Evolutionary conservation across 2,329 filamentous ascomycete genomes (phyloP), one percentile per base, ranked within the genome.

Genomic region (Conoideocrella luteorostrata): DNA sequence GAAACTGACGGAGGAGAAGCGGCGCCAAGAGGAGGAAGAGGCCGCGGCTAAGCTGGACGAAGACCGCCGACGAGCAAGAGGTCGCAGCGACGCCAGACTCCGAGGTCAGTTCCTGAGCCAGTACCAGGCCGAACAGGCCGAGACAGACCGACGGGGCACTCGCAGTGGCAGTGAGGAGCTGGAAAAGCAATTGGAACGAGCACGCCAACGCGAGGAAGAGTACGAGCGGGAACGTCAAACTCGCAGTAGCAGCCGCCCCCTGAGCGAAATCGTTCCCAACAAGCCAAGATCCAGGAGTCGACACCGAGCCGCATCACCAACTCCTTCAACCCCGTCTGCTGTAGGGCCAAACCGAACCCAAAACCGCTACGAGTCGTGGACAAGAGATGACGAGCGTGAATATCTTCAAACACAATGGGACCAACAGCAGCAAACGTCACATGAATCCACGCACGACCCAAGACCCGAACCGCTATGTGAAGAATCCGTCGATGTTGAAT

Each of bases 71-170:
- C 72, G 77, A 46, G 72, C 78, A 44, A 75, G 79, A 47, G 75
- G 71, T 36, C 74, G 78, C 48, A 83, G 78, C 56, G 82, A 89
- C 54, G 72, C 75, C 29, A 78, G 82, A 49, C 71, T 95, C 18
- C 84, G 82, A 47, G 89, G 89, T 3, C 89, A 95, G 58, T 90
- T 84, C 54, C 74, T 95, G 40, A 91, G 86, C 57, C 86, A 95
- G 59, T 95, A 95, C 60, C 84, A 88, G 60, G 80, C 83, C 17
- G 82, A 88, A 52, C 80, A 58, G 62, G 71, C 48, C 56, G 54
- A 60, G 65, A 46, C 58, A 58, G 56, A 46, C 15, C 36, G 41
- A 15, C 30, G 26, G 12, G 34, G 21, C 45, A 53, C 61, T 15
- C 69, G 71, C 43, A 75, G 91, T 61, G 78, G 72, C 49, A 77